Base-by-base conservation (phyloP, 1,284 basidiomycete genomes). In the Cystobasidium sp. region DNA sequence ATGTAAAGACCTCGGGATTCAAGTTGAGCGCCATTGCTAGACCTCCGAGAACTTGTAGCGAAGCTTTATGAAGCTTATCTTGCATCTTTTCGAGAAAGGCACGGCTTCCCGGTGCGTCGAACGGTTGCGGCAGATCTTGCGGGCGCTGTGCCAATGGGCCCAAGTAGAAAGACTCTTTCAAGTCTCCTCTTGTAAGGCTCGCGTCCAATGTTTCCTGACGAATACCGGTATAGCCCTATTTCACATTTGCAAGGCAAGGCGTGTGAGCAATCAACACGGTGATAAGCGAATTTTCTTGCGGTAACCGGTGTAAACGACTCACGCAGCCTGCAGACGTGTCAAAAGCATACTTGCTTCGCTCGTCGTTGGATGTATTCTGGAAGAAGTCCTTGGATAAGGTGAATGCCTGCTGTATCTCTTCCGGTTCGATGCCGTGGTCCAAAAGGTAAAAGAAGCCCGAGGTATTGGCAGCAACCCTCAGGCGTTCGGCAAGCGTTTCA, bases 141-240 rank as follows among this genome's bases (percentile, higher is more conserved):
- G 20, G 58, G 6, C 31, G 47, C 39, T 70, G 56, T 3, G 31
- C 39, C 4, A 62, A 44, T 2, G 56, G 68, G 5, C 47, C 55
- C 22, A 70, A 47, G 24, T 70, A 70, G 58, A 70, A 62, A 12
- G 58, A 62, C 20, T 70, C 68, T 70, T 70, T 70, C 14, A 70
- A 24, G 22, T 70, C 68, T 10, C 68, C 68, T 7, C 47, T 41
- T 20, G 68, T n/a, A 10, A 70, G 47, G 16, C 43, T 70, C 6
- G 68, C 58, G 24, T 59, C 68, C n/a, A 70, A 44, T n/a, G 46
- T 62, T 62, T 61, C 68, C 47, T 70, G 56, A 46, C 55, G 55
- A 16, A 70, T 62, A 20, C 68, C 68, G n/a, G 52, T 70, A 43
- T 70, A 70, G 31, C 68, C 68, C 68, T 70, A 18, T 39, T 44